Conservation (phyloP, 2,329 filamentous ascomycete species). For the Alternaria incomplexa region DNA sequence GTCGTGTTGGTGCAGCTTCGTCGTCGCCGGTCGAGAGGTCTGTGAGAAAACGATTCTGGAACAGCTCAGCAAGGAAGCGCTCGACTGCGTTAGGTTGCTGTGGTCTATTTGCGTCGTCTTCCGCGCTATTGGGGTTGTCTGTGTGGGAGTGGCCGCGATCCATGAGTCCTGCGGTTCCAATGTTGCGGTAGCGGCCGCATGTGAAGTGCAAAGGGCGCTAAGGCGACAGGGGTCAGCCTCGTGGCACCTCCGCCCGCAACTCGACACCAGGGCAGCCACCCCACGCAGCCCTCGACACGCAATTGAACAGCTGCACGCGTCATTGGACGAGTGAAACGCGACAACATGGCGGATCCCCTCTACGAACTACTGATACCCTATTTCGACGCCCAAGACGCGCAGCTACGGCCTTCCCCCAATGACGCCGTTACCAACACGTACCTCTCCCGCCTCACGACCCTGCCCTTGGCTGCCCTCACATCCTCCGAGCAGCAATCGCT, state of each 20-base stretch:
- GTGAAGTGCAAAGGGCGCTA: slow-evolving; percentile 6
- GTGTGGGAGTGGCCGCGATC: slow-evolving; percentile 1
- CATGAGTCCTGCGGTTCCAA: slow-evolving; percentile 3
- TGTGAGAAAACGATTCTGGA: slow-evolving; percentile 30
- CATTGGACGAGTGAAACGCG: neutral
- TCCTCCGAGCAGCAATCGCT: slow-evolving; percentile 79
- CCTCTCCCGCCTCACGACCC: slow-evolving; percentile 76
- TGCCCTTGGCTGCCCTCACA: slow-evolving; percentile 74
- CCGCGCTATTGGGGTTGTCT: neutral
- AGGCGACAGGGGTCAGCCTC: neutral
- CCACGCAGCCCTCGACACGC: neutral
- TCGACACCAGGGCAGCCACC: neutral
- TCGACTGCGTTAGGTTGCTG: slow-evolving; percentile 6
- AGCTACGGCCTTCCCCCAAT: slow-evolving; percentile 47
- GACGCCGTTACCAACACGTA: slow-evolving; percentile 70
- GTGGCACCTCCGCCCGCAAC: slow-evolving; percentile 6
- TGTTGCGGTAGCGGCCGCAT: slow-evolving; percentile 4
- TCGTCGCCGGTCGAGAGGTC: slow-evolving; percentile 17
- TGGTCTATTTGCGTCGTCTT: neutral
- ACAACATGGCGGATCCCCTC: slow-evolving; percentile 63
- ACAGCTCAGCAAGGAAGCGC: slow-evolving; percentile 29
- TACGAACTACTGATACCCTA: slow-evolving; percentile 75
- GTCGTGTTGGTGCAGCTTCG: slow-evolving; percentile 18
- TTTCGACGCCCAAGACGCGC: slow-evolving; percentile 54
- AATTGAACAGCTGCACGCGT: neutral